Evolutionary conservation across 2,329 filamentous ascomycete species (phyloP), one percentile per base, ranked within the genome.

Genomic region (Parastagonospora nodorum): DNA sequence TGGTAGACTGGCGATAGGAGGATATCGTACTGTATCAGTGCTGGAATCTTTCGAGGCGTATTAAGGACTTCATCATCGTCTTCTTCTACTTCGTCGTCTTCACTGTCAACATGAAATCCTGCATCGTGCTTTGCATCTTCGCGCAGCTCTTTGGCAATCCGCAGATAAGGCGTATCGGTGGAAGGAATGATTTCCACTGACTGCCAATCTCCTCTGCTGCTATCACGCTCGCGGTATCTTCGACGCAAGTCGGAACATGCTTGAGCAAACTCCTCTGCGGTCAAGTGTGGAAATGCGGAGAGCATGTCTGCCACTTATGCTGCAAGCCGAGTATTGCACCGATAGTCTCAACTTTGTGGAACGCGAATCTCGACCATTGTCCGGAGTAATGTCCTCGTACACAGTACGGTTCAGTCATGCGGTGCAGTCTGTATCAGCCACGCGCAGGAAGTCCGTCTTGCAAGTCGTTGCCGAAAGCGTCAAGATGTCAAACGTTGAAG

Each of bases 1-100:
- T 68, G 67, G 49, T 80, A 80, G 9, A 69, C 68, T 15, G 73
- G 68, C 2, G 78, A 80, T 27, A 75, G 66, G 11, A 78, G 42
- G 38, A 79, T 65, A 52, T 78, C 73, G 67, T 76, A 79, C 47
- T 67, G 49, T n/a, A 71, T 42, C 1, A 53, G 24, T 33, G 43
- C 31, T 6, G 30, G 29, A 5, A 32, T 24, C 4, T 24, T 14
- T 48, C 8, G 7, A 8, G 29, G 4, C 14, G 40, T 15, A 32
- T 42, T 28, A 2, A 68, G 52, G 29, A 43, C 51, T 55, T 67
- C 65, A 29, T 66, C 55, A 29, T 69, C 65, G 12, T 68, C 50
- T 8, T 65, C 62, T 8, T 51, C 40, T 4, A 54, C 14, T 27
- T 64, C 57, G 5, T 47, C 35, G 2, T 42, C 30, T 11, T 53